Evolutionary conservation across 805 yeast species (phyloP).

Genomic region (Metschnikowia drakensbergensis): DNA sequence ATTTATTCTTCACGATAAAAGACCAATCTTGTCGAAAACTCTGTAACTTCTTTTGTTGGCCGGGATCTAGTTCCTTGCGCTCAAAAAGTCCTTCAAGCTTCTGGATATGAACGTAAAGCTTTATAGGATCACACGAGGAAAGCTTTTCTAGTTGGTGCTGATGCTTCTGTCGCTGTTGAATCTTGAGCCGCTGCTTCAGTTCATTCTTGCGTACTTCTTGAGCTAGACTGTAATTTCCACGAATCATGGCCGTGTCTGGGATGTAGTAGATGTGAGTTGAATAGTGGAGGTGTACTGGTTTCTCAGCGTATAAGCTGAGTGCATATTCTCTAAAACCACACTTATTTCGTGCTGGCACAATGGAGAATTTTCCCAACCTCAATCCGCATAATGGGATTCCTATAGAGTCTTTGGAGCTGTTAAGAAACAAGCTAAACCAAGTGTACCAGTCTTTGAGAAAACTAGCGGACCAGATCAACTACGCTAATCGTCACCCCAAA

Average conservation of each 20-base stretch:
- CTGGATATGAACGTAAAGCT: slow-evolving; percentile 28
- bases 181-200: slow-evolving; percentile 30
- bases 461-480: slow-evolving; percentile 35
- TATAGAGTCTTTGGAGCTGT: slow-evolving; percentile 36
- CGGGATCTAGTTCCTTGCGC: slow-evolving; percentile 13
- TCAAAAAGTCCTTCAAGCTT: slow-evolving; percentile 21
- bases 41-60: slow-evolving; percentile 20
- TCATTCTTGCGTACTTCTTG: slow-evolving; percentile 37
- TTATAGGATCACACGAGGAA: slow-evolving; percentile 32
- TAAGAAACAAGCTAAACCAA: slow-evolving; percentile 40
- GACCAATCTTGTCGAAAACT: slow-evolving; percentile 39
- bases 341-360: slow-evolving; percentile 1
- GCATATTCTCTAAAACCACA: not conserved
- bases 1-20: slow-evolving; percentile 31
- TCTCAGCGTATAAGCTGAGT: not conserved
- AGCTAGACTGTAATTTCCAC: slow-evolving; percentile 33
- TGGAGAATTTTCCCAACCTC: slow-evolving; percentile 28
- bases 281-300: slow-evolving; percentile 1
- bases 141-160: slow-evolving; percentile 25
- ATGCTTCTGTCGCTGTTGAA: slow-evolving; percentile 37
- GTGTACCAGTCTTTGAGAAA: slow-evolving; percentile 39
- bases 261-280: not conserved
- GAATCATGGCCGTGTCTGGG: slow-evolving; percentile 17
- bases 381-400: slow-evolving; percentile 28
- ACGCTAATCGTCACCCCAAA: slow-evolving; percentile 34